These are phyloP conservation scores for Lepidium sativum DNA, from an alignment of 345 rosid genomes.

Conservation along the genomic window DNA sequence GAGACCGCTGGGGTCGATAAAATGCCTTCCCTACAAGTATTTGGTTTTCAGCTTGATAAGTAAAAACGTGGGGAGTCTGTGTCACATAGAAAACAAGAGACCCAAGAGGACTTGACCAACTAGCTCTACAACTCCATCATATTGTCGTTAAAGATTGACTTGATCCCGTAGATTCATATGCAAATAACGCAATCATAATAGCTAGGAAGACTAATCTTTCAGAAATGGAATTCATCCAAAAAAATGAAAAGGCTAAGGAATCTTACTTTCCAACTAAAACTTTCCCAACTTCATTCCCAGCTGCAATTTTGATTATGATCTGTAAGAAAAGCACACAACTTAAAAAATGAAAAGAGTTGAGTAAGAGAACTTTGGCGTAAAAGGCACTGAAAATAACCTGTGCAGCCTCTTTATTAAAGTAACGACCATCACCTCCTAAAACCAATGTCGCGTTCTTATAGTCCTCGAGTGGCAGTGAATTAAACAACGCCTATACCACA, in stretches of 20 bases:
- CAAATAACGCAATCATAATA: neutral
- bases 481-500: conserved; percentile 75
- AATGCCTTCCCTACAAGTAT: conserved; percentile 62
- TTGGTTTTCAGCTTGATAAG: conserved; percentile 7
- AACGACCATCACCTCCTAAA: conserved; percentile 93
- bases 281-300: conserved; percentile 82
- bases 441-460: conserved; percentile 69
- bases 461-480: conserved; percentile 74
- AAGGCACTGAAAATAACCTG: conserved; percentile 42
- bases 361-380: neutral
- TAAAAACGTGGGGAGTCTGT: neutral
- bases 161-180: neutral
- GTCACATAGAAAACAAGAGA: neutral
- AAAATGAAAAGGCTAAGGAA: neutral
- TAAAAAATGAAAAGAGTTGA: neutral
- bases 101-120: neutral
- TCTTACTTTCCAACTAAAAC: conserved; percentile 82
- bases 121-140: neutral
- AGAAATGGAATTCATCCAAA: neutral
- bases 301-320: conserved; percentile 90
- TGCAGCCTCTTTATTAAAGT: conserved; percentile 74
- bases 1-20: conserved; percentile 91
- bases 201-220: neutral
- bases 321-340: conserved; percentile 30
- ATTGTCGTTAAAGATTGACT: neutral